A percentile compares a stretch with the other conserved stretches of the same genome.
Conservation (phyloP, 108 stramenopile species). For the Conticribra weissflogii region DNA sequence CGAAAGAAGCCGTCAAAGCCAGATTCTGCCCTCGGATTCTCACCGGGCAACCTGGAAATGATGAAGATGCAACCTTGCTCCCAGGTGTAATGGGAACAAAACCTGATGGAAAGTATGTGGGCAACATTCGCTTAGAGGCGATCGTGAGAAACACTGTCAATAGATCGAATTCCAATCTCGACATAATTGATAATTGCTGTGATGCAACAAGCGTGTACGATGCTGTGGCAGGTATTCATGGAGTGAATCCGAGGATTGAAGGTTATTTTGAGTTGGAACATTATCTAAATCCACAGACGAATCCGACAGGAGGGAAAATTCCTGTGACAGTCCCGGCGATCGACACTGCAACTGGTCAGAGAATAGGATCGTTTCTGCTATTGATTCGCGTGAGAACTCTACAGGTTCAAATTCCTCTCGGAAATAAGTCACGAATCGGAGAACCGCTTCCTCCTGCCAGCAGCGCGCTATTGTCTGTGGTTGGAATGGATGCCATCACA, state of each 20-base stretch:
- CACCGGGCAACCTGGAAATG: background rate
- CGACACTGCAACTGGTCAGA: constrained; percentile 39
- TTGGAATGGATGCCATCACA: constrained; percentile 64
- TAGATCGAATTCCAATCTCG: background rate
- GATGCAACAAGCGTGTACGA: background rate
- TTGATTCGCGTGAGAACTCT: constrained; percentile 49
- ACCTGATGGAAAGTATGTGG: constrained; percentile 38
- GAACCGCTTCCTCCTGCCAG: constrained; percentile 10
- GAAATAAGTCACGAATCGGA: background rate
- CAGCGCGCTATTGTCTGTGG: constrained; percentile 61
- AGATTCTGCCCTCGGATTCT: constrained; percentile 42
- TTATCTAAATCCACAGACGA: constrained; percentile 27
- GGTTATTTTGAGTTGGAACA: constrained; percentile 35
- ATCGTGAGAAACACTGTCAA: background rate
- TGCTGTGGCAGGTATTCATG: background rate
- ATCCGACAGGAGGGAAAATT: constrained; percentile 8
- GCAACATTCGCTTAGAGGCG: constrained; percentile 25
- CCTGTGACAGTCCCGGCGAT: constrained; percentile 55
- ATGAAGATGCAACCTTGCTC: constrained; percentile 22
- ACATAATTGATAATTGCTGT: background rate
- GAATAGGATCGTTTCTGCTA: constrained; percentile 56
- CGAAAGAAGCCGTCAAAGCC: constrained; percentile 18
- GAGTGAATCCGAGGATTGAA: constrained; percentile 18
- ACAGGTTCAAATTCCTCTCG: background rate
- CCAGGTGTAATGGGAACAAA: constrained; percentile 38